Conservation (phyloP, 2,329 filamentous ascomycete species). For the Fusarium equiseti region DNA sequence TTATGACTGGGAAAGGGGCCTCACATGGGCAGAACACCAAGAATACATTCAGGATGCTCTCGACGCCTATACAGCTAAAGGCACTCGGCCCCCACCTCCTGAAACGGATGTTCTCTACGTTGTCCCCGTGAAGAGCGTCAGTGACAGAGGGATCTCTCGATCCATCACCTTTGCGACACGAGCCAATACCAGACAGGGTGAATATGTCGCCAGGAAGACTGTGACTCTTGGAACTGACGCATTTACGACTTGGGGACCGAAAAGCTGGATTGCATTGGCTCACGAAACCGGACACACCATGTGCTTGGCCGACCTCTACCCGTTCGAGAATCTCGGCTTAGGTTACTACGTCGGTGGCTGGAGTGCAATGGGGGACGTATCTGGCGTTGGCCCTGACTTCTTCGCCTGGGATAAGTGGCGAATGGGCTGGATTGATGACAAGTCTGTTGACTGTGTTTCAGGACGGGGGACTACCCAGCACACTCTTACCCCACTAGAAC, state of each 20-base stretch:
- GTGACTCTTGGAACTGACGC: constrained; percentile 51
- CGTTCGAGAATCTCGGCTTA: constrained; percentile 38
- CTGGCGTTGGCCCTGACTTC: constrained; percentile 52
- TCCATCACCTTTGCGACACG: constrained; percentile 14
- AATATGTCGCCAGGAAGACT: constrained; percentile 40
- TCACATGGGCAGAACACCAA: constrained; percentile 21
- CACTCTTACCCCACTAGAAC: constrained; percentile 28
- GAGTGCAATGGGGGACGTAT: constrained; percentile 54
- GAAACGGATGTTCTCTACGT: constrained; percentile 37
- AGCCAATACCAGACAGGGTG: neutral
- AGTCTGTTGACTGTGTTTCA: constrained; percentile 51
- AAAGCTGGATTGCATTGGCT: constrained; percentile 47
- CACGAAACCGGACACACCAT: constrained; percentile 56
- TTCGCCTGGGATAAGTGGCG: constrained; percentile 57
- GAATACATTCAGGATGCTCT: constrained; percentile 38
- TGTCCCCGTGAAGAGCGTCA: constrained; percentile 22
- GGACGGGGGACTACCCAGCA: constrained; percentile 46
- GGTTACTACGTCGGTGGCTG: constrained; percentile 53
- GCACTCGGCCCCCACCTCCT: constrained; percentile 10
- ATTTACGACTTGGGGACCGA: constrained; percentile 49
- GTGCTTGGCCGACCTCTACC: constrained; percentile 55
- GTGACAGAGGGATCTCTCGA: constrained; percentile 4
- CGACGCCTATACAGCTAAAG: constrained; percentile 26
- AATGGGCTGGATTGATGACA: constrained; percentile 53
- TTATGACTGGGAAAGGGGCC: constrained; percentile 38